Base-by-base conservation (phyloP, 2,329 filamentous ascomycete genomes). In the Malbranchea zuffiana region DNA sequence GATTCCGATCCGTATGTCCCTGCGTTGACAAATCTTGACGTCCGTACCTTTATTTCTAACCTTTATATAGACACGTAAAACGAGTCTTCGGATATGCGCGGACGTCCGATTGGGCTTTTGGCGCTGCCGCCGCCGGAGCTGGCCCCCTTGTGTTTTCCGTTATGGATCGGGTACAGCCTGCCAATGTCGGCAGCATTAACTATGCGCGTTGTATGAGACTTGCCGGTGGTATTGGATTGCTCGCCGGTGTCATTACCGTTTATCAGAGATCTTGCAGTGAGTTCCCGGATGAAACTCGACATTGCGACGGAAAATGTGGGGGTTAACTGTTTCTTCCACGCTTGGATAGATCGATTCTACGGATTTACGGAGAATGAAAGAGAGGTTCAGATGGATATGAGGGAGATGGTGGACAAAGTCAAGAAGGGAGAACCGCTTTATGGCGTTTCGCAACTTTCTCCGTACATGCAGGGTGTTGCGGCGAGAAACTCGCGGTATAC, bases 381-480 rank as follows among this genome's bases (percentile, higher is more conserved):
- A 52, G 90, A 98, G 63, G 69, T 90, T 40, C 82, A 94, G 47
- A 80, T 93, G 80, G 90, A 98, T 59, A 96, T 96, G 87, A 75
- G 76, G 47, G 90, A 98, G 65, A 98, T 98, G 90, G 87, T 95
- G 24, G 75, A 78, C 60, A 92, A 88, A 66, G 87, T 96, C 59
- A 98, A 96, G 74, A 75, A 73, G 42, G 88, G 88, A 47, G 74
- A 93, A 68, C 73, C 90, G 23, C 69, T 96, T 32, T 98, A 98
- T 63, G 90, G 90, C 54, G 75, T 73, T 52, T 84, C 78, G 53
- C 66, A 67, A 36, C 65, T 95, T 52, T 81, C 80, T 40, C 79
- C 87, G 46, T 84, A 95, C 64, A 81, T 95, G 70, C 90, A 98
- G 65, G 90, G 88, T 42, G 81, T 95, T 25, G 87, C 90, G 35